Conservation (phyloP, 371 early-diverging fungal genomes). For the Blakeslea trispora region DNA sequence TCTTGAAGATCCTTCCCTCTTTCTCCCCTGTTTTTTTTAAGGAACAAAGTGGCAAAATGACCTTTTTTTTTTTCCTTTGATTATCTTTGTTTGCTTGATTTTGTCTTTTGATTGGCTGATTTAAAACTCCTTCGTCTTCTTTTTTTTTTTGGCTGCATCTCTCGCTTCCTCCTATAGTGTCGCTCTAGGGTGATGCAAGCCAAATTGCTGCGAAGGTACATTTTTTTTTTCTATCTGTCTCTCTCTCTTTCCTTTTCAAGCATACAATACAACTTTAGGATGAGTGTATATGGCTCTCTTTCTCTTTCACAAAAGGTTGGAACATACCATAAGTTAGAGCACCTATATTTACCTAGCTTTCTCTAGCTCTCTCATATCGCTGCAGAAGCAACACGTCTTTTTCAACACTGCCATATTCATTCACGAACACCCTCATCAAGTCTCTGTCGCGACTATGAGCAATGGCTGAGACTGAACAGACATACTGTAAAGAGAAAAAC, state of each 20-base stretch:
- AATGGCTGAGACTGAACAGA: slow-evolving; percentile 24
- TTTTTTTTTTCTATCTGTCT: background rate
- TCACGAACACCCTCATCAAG: slow-evolving; percentile 10
- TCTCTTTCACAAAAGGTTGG: slow-evolving; percentile 28
- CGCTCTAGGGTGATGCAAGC: background rate
- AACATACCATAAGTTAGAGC: background rate
- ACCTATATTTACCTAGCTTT: background rate
- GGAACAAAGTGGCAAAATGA: no score
- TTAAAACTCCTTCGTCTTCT: no score
- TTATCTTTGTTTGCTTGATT: no score
- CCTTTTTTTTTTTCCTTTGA: no score
- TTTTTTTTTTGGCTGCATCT: no score
- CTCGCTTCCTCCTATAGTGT: background rate
- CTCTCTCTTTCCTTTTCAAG: background rate
- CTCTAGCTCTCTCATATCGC: slow-evolving; percentile 24
- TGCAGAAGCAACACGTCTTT: slow-evolving; percentile 26
- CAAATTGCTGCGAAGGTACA: background rate
- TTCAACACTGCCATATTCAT: slow-evolving; percentile 21
- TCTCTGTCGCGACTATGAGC: slow-evolving; percentile 13
- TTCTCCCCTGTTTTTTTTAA: no score
- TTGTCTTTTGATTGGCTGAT: no score
- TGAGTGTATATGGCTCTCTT: slow-evolving; percentile 27
- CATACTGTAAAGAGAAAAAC: slow-evolving; percentile 9
- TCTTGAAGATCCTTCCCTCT: no score
- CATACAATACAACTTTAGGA: slow-evolving; percentile 1